Evolutionary conservation across 768 basidiomycete species (phyloP).

Genomic region (Amanita subjunquillea): DNA sequence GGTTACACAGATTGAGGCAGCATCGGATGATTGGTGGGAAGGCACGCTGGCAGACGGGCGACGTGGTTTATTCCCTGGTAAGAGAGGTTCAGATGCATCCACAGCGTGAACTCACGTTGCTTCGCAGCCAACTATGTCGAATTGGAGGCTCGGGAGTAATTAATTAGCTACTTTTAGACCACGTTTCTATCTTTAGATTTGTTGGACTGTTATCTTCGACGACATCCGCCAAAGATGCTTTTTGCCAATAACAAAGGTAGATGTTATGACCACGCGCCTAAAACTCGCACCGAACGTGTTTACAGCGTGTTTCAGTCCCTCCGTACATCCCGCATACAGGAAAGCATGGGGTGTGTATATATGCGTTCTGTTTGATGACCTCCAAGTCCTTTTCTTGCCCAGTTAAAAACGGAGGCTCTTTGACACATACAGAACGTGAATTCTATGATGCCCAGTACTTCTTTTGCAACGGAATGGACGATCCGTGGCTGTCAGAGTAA

Average conservation of each 20-base stretch:
- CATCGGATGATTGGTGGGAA: constrained; percentile 87
- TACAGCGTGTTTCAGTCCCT: constrained; percentile 29
- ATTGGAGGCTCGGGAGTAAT: constrained; percentile 21
- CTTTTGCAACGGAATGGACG: constrained; percentile 25
- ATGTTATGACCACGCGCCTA: neutral
- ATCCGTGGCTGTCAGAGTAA: constrained; percentile 28
- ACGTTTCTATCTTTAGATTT: constrained; percentile 1
- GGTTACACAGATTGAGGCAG: constrained; percentile 70
- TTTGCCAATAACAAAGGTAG: constrained; percentile 2
- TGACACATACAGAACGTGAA: constrained; percentile 22
- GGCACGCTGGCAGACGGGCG: constrained; percentile 48
- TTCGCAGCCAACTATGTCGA: constrained; percentile 24
- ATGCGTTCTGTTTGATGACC: neutral
- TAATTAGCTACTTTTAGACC: neutral
- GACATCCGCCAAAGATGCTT: neutral
- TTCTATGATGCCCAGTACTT: constrained; percentile 24
- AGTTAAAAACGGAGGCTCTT: constrained; percentile 26
- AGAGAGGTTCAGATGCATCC: constrained; percentile 8
- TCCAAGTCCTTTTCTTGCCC: neutral
- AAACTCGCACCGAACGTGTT: neutral
- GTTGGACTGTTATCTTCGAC: neutral
- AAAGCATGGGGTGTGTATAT: constrained; percentile 23
- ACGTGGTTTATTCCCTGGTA: constrained; percentile 70
- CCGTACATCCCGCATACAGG: constrained; percentile 16
- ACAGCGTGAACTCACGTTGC: too few relatives aligned